Conservation (phyloP, 371 early-diverging fungal genomes). For the Synchytrium microbalum region DNA sequence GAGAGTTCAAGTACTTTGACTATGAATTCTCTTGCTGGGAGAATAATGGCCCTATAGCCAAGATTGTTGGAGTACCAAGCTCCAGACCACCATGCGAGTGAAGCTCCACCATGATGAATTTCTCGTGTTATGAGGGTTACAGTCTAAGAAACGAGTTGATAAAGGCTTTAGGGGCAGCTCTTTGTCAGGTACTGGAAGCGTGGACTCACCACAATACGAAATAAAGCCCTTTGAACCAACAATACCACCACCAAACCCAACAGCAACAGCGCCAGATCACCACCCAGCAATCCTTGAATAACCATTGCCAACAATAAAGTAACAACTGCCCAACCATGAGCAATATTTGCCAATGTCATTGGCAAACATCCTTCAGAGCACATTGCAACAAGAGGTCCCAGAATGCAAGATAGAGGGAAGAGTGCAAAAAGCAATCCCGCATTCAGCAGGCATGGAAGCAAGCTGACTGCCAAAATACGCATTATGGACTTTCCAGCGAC, state of each 20-base stretch:
- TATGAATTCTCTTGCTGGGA: conserved; percentile 68
- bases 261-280: conserved; percentile 43
- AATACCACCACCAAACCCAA: conserved; percentile 60
- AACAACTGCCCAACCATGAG: conserved; percentile 61
- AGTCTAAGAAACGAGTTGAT: conserved; percentile 27
- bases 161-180: conserved; percentile 50
- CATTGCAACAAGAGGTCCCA: conserved; percentile 68
- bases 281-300: conserved; percentile 49
- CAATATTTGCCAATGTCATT: background rate
- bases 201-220: conserved; percentile 21
- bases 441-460: conserved; percentile 68
- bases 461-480: conserved; percentile 55
- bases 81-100: conserved; percentile 87
- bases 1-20: conserved; percentile 84
- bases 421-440: conserved; percentile 57
- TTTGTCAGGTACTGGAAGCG: conserved; percentile 2
- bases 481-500: conserved; percentile 36
- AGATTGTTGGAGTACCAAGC: conserved; percentile 74
- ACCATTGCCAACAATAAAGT: conserved; percentile 49
- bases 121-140: conserved; percentile 65
- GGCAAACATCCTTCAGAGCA: conserved; percentile 56
- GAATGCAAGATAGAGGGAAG: conserved; percentile 59
- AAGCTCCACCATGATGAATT: conserved; percentile 71
- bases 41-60: conserved; percentile 53
- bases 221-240: conserved; percentile 48